These are phyloP conservation scores for Eucalyptus regnans DNA, from an alignment of 345 rosid species.

Conservation along the genomic window DNA sequence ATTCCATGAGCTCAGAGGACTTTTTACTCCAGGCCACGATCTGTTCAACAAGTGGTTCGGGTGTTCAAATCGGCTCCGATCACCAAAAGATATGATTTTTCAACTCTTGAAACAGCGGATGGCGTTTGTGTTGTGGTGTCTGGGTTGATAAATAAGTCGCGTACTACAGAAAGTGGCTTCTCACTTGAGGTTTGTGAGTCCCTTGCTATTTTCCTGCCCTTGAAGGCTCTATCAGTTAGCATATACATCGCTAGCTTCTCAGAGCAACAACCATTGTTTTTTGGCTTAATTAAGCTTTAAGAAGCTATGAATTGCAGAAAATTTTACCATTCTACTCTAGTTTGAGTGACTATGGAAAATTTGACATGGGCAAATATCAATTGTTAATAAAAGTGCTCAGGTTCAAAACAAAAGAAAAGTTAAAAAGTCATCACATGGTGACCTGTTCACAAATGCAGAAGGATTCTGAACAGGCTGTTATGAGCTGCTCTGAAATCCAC, in stretches of 20 bases:
- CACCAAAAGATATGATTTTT: constrained; percentile 33
- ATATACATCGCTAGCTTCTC: background rate
- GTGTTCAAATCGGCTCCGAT: constrained; percentile 72
- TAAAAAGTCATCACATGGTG: background rate
- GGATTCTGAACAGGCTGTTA: background rate
- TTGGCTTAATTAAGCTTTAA: background rate
- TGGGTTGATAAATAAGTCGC: constrained; percentile 46
- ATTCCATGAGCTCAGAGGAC: background rate
- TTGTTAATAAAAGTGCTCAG: background rate
- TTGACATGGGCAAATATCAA: background rate
- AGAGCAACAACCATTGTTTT: background rate
- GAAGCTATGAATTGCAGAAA: background rate
- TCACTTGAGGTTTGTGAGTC: constrained; percentile 31
- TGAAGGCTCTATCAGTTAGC: background rate
- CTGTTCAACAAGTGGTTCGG: constrained; percentile 25
- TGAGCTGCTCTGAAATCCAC: background rate
- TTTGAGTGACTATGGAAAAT: background rate
- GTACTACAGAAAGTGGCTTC: constrained; percentile 44
- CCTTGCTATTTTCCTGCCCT: background rate
- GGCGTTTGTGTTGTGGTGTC: constrained; percentile 35
- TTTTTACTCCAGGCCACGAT: background rate
- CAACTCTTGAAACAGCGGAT: constrained; percentile 65
- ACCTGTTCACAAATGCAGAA: background rate
- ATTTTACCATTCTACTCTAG: background rate
- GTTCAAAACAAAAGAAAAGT: background rate